Base-by-base conservation (phyloP, 1,284 basidiomycete species). In the Kwoniella shivajii region DNA sequence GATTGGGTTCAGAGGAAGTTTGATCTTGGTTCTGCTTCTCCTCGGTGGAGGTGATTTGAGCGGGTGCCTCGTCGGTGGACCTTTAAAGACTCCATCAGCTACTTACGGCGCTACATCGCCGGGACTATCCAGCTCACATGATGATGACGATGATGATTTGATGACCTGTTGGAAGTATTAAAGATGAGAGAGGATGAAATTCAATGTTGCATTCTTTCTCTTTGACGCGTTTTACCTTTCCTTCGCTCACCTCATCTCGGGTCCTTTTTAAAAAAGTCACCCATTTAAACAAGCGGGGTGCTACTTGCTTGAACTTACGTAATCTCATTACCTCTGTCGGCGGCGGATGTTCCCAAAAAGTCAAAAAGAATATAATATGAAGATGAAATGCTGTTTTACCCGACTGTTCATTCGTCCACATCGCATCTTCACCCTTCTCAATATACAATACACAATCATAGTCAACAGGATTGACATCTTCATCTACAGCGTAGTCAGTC, bases 51-150 rank as follows among this genome's bases (percentile, higher is more conserved):
- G 30, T 20, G 20, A 33, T 6, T 36, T 36, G 45, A 34, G 29
- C 30, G 31, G 54, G 54, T 5, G 11, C 16, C 31, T 31, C 30
- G 22, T 56, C 54, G 24, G 43, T 45, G 24, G 36, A 42, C 34
- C 29, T 55, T 36, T 6, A 27, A 27, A 46, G 20, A 20, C 30
- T 43, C 18, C 22, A 36, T 33, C 24, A 29, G 39, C 31, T 18
- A 20, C 6, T 10, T 11, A 24, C 22, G 16, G 26, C 5, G 27
- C 11, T n/a, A n/a, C 14, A 9, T 46, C 14, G 9, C 44, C 29
- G 13, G 5, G n/a, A 22, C 3, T 29, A 1, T 13, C 39, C n/a
- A 16, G 20, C 47, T 49, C 47, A 49, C 47, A 49, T 49, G 3
- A 36, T 48, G 46, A 18, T 36, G 34, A n/a, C n/a, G n/a, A n/a